Evolutionary conservation across 176 grass and related monocot genomes (phyloP).

Genomic region (Tuctoria greenei): DNA sequence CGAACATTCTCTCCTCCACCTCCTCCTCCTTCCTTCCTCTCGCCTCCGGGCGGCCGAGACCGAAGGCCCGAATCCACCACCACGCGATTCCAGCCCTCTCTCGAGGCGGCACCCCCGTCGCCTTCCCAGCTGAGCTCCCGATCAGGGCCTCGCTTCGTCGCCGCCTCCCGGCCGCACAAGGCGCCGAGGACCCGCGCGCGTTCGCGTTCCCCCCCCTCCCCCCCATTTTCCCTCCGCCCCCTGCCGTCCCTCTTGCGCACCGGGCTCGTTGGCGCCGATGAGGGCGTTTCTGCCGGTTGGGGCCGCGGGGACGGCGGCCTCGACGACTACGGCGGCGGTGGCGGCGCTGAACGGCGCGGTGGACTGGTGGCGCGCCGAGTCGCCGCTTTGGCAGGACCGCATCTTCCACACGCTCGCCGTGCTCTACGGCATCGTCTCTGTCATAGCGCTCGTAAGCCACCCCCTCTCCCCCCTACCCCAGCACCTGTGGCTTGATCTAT

Average conservation of each 20-base stretch:
- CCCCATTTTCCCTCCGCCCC: background rate
- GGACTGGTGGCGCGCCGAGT: conserved; percentile 83
- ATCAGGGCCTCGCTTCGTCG: background rate
- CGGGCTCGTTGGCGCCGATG: conserved; percentile 15
- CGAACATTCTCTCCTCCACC: conserved; percentile 39
- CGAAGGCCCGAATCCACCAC: conserved; percentile 2
- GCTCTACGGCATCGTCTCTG: conserved; percentile 68
- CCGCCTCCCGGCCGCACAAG: background rate
- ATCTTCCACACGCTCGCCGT: conserved; percentile 79
- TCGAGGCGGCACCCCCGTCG: background rate
- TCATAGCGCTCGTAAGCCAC: conserved; percentile 67
- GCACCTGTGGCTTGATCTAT: conserved; percentile 4
- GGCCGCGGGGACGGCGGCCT: conserved; percentile 33
- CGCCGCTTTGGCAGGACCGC: conserved; percentile 82
- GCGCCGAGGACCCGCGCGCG: background rate
- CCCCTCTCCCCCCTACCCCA: background rate
- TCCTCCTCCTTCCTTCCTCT: background rate
- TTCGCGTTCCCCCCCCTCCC: background rate
- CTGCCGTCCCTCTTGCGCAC: background rate
- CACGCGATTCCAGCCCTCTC: conserved; percentile 26
- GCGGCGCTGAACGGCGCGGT: conserved; percentile 44
- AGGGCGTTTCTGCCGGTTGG: conserved; percentile 38
- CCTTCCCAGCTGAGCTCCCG: background rate
- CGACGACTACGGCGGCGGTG: conserved; percentile 15
- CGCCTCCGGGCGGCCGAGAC: conserved; percentile 42